phyloP scores from a whole-genome alignment of 768 basidiomycete species.

The Tricholoma sp. region DNA sequence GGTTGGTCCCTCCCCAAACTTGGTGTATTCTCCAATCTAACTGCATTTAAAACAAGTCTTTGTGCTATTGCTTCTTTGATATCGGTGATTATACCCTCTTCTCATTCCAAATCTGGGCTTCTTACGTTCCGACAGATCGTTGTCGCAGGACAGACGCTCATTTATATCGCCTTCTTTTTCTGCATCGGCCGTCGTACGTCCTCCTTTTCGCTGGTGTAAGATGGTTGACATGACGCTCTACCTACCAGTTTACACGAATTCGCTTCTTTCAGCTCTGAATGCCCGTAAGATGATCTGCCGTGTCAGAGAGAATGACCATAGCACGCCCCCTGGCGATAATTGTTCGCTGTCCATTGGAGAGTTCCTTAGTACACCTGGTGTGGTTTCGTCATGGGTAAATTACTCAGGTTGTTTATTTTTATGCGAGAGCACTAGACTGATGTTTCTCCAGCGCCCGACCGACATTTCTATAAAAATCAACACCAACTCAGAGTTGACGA shows the following conservation, averaged over 20 bases:
- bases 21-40: too few relatives aligned
- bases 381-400: slow-evolving; percentile 28
- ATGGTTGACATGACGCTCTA: slow-evolving; percentile 1
- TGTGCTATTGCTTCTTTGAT: too few relatives aligned
- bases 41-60: slow-evolving; percentile 26
- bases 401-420: background rate
- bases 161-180: slow-evolving; percentile 59
- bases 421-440: background rate
- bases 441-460: slow-evolving; percentile 30
- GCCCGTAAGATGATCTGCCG: slow-evolving; percentile 44
- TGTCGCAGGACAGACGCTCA: slow-evolving; percentile 40
- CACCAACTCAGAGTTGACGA: slow-evolving; percentile 45
- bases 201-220: background rate
- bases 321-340: slow-evolving; percentile 36
- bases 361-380: slow-evolving; percentile 28
- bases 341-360: slow-evolving; percentile 35
- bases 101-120: background rate
- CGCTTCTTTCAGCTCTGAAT: slow-evolving; percentile 57
- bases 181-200: slow-evolving; percentile 52
- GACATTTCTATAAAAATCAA: slow-evolving; percentile 54
- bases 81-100: slow-evolving; percentile 30
- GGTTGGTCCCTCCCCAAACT: slow-evolving; percentile 10
- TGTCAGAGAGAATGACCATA: slow-evolving; percentile 33
- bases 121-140: slow-evolving; percentile 34
- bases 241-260: slow-evolving; percentile 51